Percentiles rank a stretch among this genome's conserved stretches.
Conservation (phyloP, 1,284 basidiomycete genomes). For the Ustilago curta region DNA sequence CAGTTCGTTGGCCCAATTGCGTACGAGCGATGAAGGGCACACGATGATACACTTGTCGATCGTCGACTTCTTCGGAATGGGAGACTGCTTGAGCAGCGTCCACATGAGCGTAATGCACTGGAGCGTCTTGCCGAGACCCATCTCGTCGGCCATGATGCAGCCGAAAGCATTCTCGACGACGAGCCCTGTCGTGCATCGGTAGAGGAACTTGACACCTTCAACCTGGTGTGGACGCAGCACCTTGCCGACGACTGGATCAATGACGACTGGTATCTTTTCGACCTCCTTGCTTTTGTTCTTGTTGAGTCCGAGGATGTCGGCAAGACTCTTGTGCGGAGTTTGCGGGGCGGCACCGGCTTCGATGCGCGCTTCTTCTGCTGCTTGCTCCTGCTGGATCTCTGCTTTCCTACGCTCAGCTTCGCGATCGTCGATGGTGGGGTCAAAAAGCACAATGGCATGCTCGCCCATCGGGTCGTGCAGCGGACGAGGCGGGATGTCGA, state of each 20-base stretch:
- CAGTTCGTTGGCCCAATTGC: constrained; percentile 98
- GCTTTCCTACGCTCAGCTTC: constrained; percentile 60
- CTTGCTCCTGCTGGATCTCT: constrained; percentile 42
- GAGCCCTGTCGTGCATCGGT: constrained; percentile 93
- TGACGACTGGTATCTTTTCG: constrained; percentile 94
- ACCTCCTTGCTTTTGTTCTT: constrained; percentile 50
- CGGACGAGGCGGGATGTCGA: constrained; percentile 87
- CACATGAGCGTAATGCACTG: constrained; percentile 97
- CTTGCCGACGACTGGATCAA: constrained; percentile 88
- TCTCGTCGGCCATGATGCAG: constrained; percentile 99
- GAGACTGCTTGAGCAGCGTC: constrained; percentile 97
- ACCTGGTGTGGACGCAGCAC: constrained; percentile 66
- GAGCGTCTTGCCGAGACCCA: constrained; percentile 89
- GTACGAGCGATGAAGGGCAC: constrained; percentile 94
- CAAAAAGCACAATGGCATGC: constrained; percentile 96
- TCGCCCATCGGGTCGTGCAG: constrained; percentile 97
- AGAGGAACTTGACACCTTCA: constrained; percentile 92
- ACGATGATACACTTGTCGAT: constrained; percentile 99
- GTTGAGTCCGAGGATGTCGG: constrained; percentile 79
- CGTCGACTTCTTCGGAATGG: constrained; percentile 82
- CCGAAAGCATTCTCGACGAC: constrained; percentile 92
- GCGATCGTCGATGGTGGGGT: constrained; percentile 87
- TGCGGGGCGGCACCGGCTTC: constrained; percentile 30
- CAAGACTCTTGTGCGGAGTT: constrained; percentile 90
- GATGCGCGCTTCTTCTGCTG: constrained; percentile 38